phyloP scores from a whole-genome alignment of 257 asterid genomes.

The Solanum chaucha region DNA sequence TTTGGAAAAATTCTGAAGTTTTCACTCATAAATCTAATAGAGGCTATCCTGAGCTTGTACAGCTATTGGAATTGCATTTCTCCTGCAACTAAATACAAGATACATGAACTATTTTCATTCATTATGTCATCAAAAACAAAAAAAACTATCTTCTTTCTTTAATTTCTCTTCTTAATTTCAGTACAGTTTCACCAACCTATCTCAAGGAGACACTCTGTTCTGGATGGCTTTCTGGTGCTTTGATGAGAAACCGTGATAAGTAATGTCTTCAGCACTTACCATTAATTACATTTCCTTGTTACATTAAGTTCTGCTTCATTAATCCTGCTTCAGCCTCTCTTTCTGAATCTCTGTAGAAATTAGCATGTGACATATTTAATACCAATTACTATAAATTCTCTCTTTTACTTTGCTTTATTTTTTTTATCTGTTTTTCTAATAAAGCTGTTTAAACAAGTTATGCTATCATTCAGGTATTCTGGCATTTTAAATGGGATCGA shows the following conservation, averaged over 20 bases:
- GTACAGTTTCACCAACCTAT: conserved; percentile 90
- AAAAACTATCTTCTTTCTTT: conserved; percentile 3
- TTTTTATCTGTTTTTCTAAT: not conserved
- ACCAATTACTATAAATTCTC: not conserved
- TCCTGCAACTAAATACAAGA: not conserved
- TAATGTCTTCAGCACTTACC: conserved; percentile 20
- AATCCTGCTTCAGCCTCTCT: not conserved
- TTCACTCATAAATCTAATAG: not conserved
- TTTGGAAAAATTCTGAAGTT: not conserved
- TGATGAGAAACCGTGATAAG: conserved; percentile 68
- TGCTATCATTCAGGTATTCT: conserved; percentile 41
- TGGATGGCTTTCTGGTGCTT: conserved; percentile 82
- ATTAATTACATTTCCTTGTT: not conserved
- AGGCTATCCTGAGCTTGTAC: not conserved
- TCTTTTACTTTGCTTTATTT: not conserved
- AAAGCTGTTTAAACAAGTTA: not conserved
- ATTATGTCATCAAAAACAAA: not conserved
- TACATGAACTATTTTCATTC: not conserved
- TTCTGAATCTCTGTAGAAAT: not conserved
- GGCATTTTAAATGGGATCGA: conserved; percentile 84
- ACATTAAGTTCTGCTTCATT: not conserved
- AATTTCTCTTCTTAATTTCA: conserved; percentile 31
- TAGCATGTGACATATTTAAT: not conserved
- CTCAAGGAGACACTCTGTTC: conserved; percentile 83
- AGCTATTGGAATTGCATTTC: not conserved